phyloP scores from a whole-genome alignment of 2,329 filamentous ascomycete species.

The Cladophialophora bantiana region DNA sequence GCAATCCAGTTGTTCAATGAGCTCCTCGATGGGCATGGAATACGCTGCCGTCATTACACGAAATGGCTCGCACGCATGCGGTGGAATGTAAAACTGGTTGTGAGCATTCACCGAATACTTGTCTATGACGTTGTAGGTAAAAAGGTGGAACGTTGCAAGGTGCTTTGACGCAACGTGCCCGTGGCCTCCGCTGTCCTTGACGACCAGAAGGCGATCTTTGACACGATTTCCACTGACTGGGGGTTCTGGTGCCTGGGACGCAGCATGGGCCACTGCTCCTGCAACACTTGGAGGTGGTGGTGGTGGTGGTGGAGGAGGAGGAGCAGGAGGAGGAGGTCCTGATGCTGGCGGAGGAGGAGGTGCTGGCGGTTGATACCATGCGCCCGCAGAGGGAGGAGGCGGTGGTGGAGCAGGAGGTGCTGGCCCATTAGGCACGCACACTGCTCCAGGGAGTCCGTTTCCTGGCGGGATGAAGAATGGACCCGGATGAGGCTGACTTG shows the following conservation, averaged over 20 bases:
- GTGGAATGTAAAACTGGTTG: conserved; percentile 50
- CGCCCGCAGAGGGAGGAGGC: conserved; percentile 23
- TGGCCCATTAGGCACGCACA: conserved; percentile 32
- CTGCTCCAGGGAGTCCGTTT: conserved; percentile 31
- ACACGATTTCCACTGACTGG: conserved; percentile 39
- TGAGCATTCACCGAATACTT: conserved; percentile 44
- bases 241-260: conserved; percentile 31
- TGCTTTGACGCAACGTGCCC: conserved; percentile 31
- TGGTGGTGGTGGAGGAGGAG: conserved; percentile 24
- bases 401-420: conserved; percentile 23
- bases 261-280: conserved; percentile 28
- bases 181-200: conserved; percentile 31
- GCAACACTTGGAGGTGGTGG: conserved; percentile 19
- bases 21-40: conserved; percentile 58
- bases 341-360: conserved; percentile 23
- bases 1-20: conserved; percentile 67
- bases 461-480: conserved; percentile 30
- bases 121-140: conserved; percentile 45
- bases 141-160: conserved; percentile 45
- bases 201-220: conserved; percentile 34
- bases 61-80: conserved; percentile 59
- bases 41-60: conserved; percentile 62
- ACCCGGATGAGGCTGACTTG: conserved; percentile 18
- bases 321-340: not conserved
- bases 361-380: conserved; percentile 16